These are phyloP conservation scores for Coelastrella sp. DNA, from an alignment of 139 green algal species.

Conservation along the genomic window DNA sequence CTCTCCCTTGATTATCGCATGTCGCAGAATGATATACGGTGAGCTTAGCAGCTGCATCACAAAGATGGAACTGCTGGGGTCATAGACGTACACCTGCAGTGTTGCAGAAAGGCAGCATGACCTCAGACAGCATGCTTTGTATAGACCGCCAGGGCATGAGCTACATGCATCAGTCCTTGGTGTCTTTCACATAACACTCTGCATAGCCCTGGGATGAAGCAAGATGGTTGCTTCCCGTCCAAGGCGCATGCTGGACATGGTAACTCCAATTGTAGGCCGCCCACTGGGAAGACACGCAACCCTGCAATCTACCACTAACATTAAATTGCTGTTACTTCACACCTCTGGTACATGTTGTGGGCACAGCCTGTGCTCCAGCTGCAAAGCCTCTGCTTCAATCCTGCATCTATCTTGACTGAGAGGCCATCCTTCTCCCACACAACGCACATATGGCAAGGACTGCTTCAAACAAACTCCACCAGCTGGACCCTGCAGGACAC, in stretches of 20 bases:
- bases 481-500: conserved; percentile 74
- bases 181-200: too few relatives aligned
- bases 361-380: conserved; percentile 63
- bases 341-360: conserved; percentile 87
- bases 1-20: conserved; percentile 63
- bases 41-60: conserved; percentile 91
- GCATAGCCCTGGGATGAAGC: too few relatives aligned
- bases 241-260: too few relatives aligned
- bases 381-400: conserved; percentile 81
- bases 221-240: too few relatives aligned
- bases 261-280: too few relatives aligned
- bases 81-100: conserved; percentile 69
- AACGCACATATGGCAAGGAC: conserved; percentile 92
- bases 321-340: conserved; percentile 1
- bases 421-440: conserved; percentile 92
- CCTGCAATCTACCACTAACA: too few relatives aligned
- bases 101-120: neutral
- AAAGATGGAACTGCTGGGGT: conserved; percentile 70
- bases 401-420: conserved; percentile 85
- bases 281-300: too few relatives aligned
- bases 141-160: too few relatives aligned
- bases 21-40: conserved; percentile 88
- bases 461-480: conserved; percentile 91
- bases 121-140: too few relatives aligned
- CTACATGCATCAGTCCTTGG: too few relatives aligned